These are phyloP conservation scores for Ilex paraguariensis DNA, from an alignment of 305 asterid genomes.

Conservation along the genomic window DNA sequence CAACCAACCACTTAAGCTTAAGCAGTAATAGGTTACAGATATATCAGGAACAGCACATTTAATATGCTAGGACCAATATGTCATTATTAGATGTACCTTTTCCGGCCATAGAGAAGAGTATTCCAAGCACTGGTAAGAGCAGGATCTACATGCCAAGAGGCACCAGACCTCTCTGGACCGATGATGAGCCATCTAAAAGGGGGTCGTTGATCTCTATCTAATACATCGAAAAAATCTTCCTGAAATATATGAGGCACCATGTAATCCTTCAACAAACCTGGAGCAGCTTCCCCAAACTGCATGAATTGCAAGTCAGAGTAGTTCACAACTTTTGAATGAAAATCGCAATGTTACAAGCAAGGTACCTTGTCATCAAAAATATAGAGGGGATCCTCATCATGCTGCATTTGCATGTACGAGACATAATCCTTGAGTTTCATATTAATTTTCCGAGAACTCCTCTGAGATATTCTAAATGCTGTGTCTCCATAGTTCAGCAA, in stretches of 20 bases:
- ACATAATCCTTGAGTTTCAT: slow-evolving; percentile 82
- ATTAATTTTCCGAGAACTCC: slow-evolving; percentile 61
- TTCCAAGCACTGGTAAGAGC: slow-evolving; percentile 99
- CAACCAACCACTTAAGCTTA: neutral
- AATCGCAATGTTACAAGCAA: neutral
- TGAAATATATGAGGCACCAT: slow-evolving; percentile 72
- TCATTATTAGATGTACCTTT: slow-evolving; percentile 43
- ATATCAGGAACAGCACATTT: neutral
- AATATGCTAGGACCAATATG: neutral
- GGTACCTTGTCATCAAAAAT: no score
- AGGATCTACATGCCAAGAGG: slow-evolving; percentile 99
- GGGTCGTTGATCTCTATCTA: slow-evolving; percentile 74
- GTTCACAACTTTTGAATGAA: slow-evolving; percentile 5
- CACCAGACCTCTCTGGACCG: slow-evolving; percentile 99
- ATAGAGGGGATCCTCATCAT: slow-evolving; percentile 55
- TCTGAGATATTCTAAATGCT: slow-evolving; percentile 75
- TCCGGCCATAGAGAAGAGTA: slow-evolving; percentile 91
- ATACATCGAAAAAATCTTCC: slow-evolving; percentile 92
- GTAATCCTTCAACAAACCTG: slow-evolving; percentile 78
- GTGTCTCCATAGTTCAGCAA: slow-evolving; percentile 58
- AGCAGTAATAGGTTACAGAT: neutral
- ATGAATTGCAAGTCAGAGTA: slow-evolving; percentile 18
- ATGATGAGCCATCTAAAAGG: slow-evolving; percentile 89
- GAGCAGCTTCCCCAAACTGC: slow-evolving; percentile 93
- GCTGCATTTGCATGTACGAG: slow-evolving; percentile 76